These are phyloP conservation scores for Chalciporus sp. DNA, from an alignment of 1,284 basidiomycete genomes.

Conservation along the genomic window DNA sequence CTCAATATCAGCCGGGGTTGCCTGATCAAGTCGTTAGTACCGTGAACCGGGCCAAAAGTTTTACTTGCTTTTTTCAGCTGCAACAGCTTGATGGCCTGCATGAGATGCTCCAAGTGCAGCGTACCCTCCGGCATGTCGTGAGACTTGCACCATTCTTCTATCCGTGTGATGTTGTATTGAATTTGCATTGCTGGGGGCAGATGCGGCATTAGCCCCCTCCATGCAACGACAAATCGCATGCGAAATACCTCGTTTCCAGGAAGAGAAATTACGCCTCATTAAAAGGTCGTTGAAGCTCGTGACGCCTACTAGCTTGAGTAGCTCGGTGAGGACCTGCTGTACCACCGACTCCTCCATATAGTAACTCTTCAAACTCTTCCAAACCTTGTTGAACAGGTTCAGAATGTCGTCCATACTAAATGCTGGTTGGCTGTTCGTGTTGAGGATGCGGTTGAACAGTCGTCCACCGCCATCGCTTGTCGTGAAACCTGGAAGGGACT, in stretches of 20 bases:
- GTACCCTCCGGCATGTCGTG: slow-evolving; percentile 99
- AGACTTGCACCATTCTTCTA: slow-evolving; percentile 98
- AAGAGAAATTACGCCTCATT: slow-evolving; percentile 99
- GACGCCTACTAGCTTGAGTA: slow-evolving; percentile 95
- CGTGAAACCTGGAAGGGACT: slow-evolving; percentile 97
- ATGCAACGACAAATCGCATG: background rate
- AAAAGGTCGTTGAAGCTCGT: slow-evolving; percentile 98
- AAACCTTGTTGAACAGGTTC: slow-evolving; percentile 96
- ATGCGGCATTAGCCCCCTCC: slow-evolving; percentile 1
- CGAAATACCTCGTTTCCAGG: slow-evolving; percentile 94
- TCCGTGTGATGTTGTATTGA: slow-evolving; percentile 97
- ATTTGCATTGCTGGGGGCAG: slow-evolving; percentile 89
- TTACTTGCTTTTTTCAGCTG: slow-evolving; percentile 92
- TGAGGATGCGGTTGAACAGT: slow-evolving; percentile 92
- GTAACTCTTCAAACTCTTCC: slow-evolving; percentile 98
- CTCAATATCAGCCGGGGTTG: slow-evolving; percentile 91
- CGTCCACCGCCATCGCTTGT: slow-evolving; percentile 92
- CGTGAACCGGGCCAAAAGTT: background rate
- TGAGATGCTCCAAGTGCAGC: slow-evolving; percentile 96
- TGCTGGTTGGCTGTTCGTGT: slow-evolving; percentile 84
- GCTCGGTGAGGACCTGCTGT: slow-evolving; percentile 95
- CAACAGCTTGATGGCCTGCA: slow-evolving; percentile 98
- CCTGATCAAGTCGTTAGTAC: slow-evolving; percentile 45
- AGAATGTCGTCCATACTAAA: slow-evolving; percentile 99
- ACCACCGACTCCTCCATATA: slow-evolving; percentile 98